These are phyloP conservation scores for Allium sativum DNA, from an alignment of 106 monocot genomes.

Conservation along the genomic window DNA sequence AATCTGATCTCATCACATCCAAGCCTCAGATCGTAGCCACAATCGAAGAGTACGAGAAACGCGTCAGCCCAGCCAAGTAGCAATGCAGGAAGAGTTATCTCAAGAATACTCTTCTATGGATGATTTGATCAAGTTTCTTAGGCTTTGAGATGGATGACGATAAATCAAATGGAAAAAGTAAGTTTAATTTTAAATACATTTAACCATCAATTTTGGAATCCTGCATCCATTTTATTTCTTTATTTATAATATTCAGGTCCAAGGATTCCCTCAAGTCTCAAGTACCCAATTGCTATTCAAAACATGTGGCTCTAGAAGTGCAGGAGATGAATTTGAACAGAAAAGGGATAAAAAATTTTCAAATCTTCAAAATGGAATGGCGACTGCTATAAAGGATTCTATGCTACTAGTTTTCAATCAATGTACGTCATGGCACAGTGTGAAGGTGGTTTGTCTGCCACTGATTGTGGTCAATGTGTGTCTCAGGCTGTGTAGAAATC, in stretches of 20 bases:
- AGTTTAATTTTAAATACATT: too few relatives aligned
- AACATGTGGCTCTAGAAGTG: constrained; percentile 41
- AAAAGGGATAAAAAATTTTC: constrained; percentile 72
- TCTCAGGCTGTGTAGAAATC: constrained; percentile 79
- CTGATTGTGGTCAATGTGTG: constrained; percentile 75
- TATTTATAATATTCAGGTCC: constrained; percentile 9
- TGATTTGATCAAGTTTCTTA: too few relatives aligned
- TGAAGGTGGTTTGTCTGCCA: constrained; percentile 69
- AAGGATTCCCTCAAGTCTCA: constrained; percentile 76
- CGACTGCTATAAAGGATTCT: constrained; percentile 40
- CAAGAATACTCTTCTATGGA: too few relatives aligned
- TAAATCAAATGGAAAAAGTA: too few relatives aligned
- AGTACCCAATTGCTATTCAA: constrained; percentile 80
- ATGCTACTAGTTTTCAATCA: constrained; percentile 57
- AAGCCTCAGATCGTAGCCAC: too few relatives aligned
- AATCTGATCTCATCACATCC: too few relatives aligned
- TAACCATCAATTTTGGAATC: too few relatives aligned
- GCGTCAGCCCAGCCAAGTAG: too few relatives aligned
- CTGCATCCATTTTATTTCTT: too few relatives aligned
- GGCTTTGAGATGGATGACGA: too few relatives aligned
- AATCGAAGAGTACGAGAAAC: too few relatives aligned
- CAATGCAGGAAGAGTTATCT: too few relatives aligned
- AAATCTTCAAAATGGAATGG: constrained; percentile 50
- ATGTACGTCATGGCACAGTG: constrained; percentile 96
- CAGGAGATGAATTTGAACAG: constrained; percentile 45